Evolutionary conservation across 1,139 yeast genomes (phyloP), one percentile per base, ranked within the genome.

Genomic region (Saccharomyces pastorianus): DNA sequence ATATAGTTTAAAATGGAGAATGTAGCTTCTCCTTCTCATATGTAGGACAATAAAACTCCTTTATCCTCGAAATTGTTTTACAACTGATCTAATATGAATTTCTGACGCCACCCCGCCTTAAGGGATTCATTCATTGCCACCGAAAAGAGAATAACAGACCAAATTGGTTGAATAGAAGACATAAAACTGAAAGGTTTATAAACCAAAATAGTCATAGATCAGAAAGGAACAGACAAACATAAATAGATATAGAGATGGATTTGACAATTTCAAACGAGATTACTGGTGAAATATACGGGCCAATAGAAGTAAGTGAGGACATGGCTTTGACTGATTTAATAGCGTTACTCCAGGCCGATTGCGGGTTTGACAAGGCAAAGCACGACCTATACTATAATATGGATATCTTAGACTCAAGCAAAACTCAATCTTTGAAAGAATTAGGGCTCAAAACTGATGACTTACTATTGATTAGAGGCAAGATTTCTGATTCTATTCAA

Each of bases 271-370:
- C 65, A 2, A 65, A 69, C 56, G 73, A 68, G 50, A 51, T 57
- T 29, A 60, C 61, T 20, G 68, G 63, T 23, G 59, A 63, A 47
- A 57, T 66, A 6, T 61, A 58, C 53, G 71, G 71, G 14, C 68
- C 73, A 1, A 54, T 72, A 2, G 75, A 73, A 47, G 59, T 71
- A 27, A 81, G 90, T 2, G 80, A 74, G 1, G 85, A 85, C 20
- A 79, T 90, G 74, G 67, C 81, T 0, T 68, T 89, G 8, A 77
- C 70, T 13, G 96, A 90, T 67, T 79, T 91, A 62, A 77, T 81
- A 57, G 96, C 95, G 0, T 84, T 86, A 60, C 68, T 91, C 6
- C 89, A 84, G 60, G 84, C 89, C 2, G 96, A 90, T 64, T 79
- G 89, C 23, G 78, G 75, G 26, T 76, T 85, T 41, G 74, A 75